Evolutionary conservation across 352 stramenopile species (phyloP).

Genomic region (Proteromonas lacertae): DNA sequence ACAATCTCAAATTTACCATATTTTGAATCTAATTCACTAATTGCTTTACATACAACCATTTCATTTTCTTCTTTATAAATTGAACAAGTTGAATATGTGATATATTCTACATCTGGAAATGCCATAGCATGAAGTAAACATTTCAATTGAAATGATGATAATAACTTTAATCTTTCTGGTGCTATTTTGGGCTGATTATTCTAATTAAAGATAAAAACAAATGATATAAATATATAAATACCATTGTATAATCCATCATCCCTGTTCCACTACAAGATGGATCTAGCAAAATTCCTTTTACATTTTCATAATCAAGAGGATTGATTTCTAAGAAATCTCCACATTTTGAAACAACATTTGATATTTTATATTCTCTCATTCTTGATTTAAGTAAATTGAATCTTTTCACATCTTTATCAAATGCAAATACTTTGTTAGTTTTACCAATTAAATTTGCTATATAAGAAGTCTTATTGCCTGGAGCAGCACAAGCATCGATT

Average conservation of each 20-base stretch:
- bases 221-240: no score
- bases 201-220: no score
- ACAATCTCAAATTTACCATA: slow-evolving; percentile 23
- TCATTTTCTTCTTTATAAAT: no score
- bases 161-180: slow-evolving; percentile 31
- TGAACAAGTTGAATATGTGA: slow-evolving; percentile 91
- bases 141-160: slow-evolving; percentile 71
- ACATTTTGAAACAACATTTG: slow-evolving; percentile 21
- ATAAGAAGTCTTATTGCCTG: slow-evolving; percentile 94
- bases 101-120: slow-evolving; percentile 53
- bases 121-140: slow-evolving; percentile 58
- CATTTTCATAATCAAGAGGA: slow-evolving; percentile 31
- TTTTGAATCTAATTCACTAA: no score
- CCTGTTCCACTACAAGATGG: slow-evolving; percentile 76
- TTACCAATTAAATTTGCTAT: slow-evolving; percentile 42
- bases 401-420: slow-evolving; percentile 47
- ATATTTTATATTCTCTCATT: slow-evolving; percentile 32
- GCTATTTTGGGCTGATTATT: slow-evolving; percentile 14
- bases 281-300: slow-evolving; percentile 64
- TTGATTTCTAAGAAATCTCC: slow-evolving; percentile 60
- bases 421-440: slow-evolving; percentile 37
- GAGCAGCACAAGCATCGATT: slow-evolving; percentile 77
- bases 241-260: slow-evolving; percentile 51
- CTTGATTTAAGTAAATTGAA: slow-evolving; percentile 40
- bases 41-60: slow-evolving; percentile 42